These are phyloP conservation scores for Alternaria viburni DNA, from an alignment of 2,329 filamentous ascomycete species.

Conservation along the genomic window DNA sequence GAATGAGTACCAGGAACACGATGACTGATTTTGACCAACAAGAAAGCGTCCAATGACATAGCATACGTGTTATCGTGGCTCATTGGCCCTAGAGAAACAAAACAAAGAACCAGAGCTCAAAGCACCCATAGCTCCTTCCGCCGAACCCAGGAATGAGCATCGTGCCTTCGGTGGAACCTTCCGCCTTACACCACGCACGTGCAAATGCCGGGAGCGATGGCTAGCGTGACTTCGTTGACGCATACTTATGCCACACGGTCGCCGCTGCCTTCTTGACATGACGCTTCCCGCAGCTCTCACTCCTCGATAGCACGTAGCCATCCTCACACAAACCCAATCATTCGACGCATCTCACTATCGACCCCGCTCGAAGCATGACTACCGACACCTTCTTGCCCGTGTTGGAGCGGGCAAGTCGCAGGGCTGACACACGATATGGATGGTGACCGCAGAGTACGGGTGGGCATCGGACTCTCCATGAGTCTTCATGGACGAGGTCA, in stretches of 20 bases:
- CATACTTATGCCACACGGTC: neutral
- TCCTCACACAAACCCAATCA: neutral
- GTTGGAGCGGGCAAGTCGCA: neutral
- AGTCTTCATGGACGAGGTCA: too few relatives aligned
- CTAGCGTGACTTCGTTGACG: neutral
- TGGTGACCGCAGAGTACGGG: too few relatives aligned
- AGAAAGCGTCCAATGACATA: neutral
- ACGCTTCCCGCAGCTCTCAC: neutral
- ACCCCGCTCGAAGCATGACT: neutral
- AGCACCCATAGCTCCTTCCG: neutral
- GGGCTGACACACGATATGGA: neutral
- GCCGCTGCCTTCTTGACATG: neutral
- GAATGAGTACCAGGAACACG: neutral
- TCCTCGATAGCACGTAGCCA: accelerated
- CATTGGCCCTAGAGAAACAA: neutral
- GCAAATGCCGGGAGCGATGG: neutral
- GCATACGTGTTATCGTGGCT: neutral
- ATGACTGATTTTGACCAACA: neutral
- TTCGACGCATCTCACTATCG: neutral
- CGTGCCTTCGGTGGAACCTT: neutral
- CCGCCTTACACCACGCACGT: accelerated
- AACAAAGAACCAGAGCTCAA: neutral
- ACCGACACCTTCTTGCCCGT: neutral
- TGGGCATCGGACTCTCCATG: too few relatives aligned
- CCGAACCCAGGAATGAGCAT: neutral